Evolutionary conservation across 2,329 filamentous ascomycete species (phyloP).

Genomic region (Xylaria arbuscula): DNA sequence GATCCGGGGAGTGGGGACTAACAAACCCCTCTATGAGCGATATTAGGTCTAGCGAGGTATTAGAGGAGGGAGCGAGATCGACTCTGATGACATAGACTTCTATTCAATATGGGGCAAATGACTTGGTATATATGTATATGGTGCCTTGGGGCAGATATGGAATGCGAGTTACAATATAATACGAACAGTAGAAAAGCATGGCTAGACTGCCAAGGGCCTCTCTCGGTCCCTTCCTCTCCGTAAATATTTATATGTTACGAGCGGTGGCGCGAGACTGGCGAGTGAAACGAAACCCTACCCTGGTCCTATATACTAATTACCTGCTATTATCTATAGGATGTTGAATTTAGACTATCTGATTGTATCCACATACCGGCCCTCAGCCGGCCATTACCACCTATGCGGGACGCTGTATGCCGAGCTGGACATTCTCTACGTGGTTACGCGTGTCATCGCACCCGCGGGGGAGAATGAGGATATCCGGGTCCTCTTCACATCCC

Average conservation of each 20-base stretch:
- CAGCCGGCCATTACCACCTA: too few relatives aligned
- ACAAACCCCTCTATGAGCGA: not conserved
- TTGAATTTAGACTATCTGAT: too few relatives aligned
- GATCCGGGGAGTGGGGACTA: constrained; percentile 35
- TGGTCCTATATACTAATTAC: too few relatives aligned
- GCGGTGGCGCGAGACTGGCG: too few relatives aligned
- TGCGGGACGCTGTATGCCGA: too few relatives aligned
- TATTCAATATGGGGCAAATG: not conserved
- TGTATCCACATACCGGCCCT: too few relatives aligned
- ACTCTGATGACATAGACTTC: not conserved
- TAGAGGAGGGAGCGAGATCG: not conserved
- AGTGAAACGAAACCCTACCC: too few relatives aligned
- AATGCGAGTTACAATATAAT: not conserved
- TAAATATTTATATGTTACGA: too few relatives aligned
- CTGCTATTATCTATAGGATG: too few relatives aligned
- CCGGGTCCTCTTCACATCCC: constrained; percentile 34
- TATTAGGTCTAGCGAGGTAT: not conserved
- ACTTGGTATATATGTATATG: not conserved
- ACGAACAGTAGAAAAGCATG: too few relatives aligned
- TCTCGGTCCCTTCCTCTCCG: too few relatives aligned
- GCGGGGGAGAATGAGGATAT: constrained; percentile 41
- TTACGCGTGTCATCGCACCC: constrained; percentile 40
- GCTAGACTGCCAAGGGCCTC: too few relatives aligned
- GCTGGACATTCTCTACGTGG: constrained; percentile 7
- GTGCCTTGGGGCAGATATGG: not conserved